These are phyloP conservation scores for Discostella stelligera DNA, from an alignment of 352 stramenopile genomes.

Conservation along the genomic window DNA sequence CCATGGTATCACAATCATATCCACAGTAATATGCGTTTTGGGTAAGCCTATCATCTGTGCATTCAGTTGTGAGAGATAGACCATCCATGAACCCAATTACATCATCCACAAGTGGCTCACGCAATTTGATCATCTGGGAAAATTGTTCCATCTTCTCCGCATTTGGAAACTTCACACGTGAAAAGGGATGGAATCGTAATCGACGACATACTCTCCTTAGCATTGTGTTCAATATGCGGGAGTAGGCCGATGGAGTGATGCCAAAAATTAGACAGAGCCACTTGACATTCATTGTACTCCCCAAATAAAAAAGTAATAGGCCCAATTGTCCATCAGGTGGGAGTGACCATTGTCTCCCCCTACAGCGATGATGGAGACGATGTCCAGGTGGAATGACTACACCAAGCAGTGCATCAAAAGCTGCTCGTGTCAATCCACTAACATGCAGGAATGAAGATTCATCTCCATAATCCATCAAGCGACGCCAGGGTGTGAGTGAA, in stretches of 20 bases:
- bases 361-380: background rate
- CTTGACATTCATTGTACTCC: slow-evolving; percentile 2
- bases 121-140: background rate
- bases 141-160: background rate
- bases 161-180: slow-evolving; percentile 4
- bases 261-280: slow-evolving; percentile 7
- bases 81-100: slow-evolving; percentile 15
- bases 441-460: slow-evolving; percentile 4
- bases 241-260: background rate
- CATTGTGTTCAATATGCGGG: background rate
- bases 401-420: background rate
- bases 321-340: background rate
- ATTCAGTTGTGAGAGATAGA: background rate
- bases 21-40: slow-evolving; percentile 12
- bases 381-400: background rate
- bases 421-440: background rate
- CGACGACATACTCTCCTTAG: background rate
- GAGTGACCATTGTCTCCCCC: background rate
- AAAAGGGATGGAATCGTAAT: slow-evolving; percentile 2
- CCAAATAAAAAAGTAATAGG: slow-evolving; percentile 2
- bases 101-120: background rate
- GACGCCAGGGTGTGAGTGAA: background rate
- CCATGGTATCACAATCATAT: slow-evolving; percentile 14
- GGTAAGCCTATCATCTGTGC: background rate
- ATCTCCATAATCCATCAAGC: slow-evolving; percentile 13